Base-by-base conservation (phyloP, 192 early-diverging fungal genomes). In the Phycomyces blakesleeanus region DNA sequence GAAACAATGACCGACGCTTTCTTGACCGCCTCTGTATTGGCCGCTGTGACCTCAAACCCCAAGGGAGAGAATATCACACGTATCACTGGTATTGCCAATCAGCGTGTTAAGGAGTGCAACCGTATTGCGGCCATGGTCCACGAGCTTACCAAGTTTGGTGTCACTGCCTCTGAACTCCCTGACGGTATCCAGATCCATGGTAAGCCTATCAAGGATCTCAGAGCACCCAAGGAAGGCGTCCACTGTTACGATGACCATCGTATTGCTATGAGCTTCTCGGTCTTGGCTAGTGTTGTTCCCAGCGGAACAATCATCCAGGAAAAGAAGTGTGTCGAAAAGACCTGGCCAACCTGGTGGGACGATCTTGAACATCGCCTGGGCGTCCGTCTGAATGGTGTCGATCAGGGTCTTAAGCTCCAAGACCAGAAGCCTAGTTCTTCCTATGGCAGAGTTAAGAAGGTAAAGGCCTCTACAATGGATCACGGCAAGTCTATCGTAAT, bases 301-400 rank as follows among this genome's bases (percentile, higher is more conserved):
- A 66, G 73, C 14, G 89, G 89, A 7, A 85, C 87, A 0, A 82
- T 86, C 64, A 85, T 99, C 55, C 84, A 81, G 57, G 97, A 99
- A 75, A 94, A 94, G 73, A 90, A 93, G 67, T 99, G 97, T 72
- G 95, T 97, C 5, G 97, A 94, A 70, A 99, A 99, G 81, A 99
- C 97, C 1, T 99, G 97, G 97, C 97, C 97, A 24, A 85, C 80
- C 53, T 99, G 97, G 97, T 99, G 97, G 97, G 96, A 99, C 61
- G 86, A 90, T 42, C 78, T 99, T 10, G 90, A 91, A 51, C 82
- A 86, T 63, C 85, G 85, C 24, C 76, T 99, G 40, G 88, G 87
- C 21, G 88, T 88, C 7, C 74, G 76, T 6, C 67, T 77, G 3
- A 66, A 78, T 5, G 91, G 90, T 55, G 51, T 83, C 37, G 81